Evolutionary conservation across 129 eudicot species (phyloP).

Genomic region (Scalesia atractyloides): DNA sequence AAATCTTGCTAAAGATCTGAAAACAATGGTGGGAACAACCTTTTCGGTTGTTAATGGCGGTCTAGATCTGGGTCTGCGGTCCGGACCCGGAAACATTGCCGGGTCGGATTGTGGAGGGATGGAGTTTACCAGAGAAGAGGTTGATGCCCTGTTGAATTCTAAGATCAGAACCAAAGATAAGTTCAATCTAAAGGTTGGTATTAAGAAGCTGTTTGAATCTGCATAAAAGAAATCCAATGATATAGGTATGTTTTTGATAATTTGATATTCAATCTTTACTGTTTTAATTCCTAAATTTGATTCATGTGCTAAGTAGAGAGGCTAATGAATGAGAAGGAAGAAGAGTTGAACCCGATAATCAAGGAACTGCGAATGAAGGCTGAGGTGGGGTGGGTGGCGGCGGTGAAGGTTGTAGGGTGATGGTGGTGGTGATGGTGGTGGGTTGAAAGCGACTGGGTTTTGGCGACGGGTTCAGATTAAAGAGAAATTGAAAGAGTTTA

Average conservation of each 20-base stretch:
- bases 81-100: constrained; percentile 63
- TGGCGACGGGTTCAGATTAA: too few species aligned
- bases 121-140: constrained; percentile 80
- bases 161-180: constrained; percentile 83
- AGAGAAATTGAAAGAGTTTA: too few species aligned
- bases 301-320: constrained; percentile 38
- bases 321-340: constrained; percentile 72
- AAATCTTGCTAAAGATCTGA: constrained; percentile 42
- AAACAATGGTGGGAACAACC: constrained; percentile 67
- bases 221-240: constrained; percentile 79
- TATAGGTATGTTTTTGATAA: constrained; percentile 49
- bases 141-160: constrained; percentile 72
- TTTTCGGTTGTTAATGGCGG: constrained; percentile 72
- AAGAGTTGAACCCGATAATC: constrained; percentile 76
- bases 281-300: constrained; percentile 2
- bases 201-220: constrained; percentile 49
- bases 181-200: constrained; percentile 64
- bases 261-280: background rate
- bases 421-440: too few species aligned
- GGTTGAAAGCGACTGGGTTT: too few species aligned
- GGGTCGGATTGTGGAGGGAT: constrained; percentile 65
- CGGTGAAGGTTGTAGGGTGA: too few species aligned
- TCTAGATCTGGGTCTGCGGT: constrained; percentile 59
- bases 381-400: too few species aligned
- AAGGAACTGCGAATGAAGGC: constrained; percentile 60